phyloP scores from a whole-genome alignment of 345 rosid species.

The Salix exigua region DNA sequence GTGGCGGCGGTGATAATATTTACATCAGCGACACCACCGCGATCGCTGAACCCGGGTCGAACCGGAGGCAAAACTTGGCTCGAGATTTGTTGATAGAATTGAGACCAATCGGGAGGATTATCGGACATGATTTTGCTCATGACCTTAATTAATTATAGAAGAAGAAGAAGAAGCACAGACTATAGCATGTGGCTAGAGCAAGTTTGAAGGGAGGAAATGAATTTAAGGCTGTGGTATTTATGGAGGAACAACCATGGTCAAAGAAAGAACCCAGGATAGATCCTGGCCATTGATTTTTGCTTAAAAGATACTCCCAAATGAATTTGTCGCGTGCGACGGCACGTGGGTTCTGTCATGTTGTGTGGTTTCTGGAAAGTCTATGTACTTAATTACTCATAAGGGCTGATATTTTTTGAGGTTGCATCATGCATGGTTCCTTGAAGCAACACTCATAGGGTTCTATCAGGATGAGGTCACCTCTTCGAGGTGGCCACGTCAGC shows the following conservation, averaged over 20 bases:
- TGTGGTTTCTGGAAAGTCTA: neutral
- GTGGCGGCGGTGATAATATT: conserved; percentile 26
- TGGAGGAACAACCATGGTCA: conserved; percentile 40
- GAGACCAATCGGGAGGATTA: conserved; percentile 62
- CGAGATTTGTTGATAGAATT: conserved; percentile 47
- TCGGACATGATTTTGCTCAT: conserved; percentile 55
- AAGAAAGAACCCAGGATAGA: conserved; percentile 24
- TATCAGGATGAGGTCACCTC: conserved; percentile 4
- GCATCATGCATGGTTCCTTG: conserved; percentile 9
- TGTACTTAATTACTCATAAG: no score
- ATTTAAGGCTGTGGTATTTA: conserved; percentile 19
- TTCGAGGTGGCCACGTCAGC: conserved; percentile 16
- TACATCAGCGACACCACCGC: conserved; percentile 23
- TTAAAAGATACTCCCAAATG: neutral
- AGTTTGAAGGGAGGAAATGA: conserved; percentile 15
- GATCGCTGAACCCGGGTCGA: conserved; percentile 5
- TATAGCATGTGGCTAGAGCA: neutral
- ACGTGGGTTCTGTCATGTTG: conserved; percentile 9
- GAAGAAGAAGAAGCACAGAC: neutral
- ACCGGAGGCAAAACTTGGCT: neutral
- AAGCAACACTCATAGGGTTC: neutral
- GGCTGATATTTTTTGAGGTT: neutral
- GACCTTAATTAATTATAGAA: neutral
- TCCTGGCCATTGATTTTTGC: conserved; percentile 26
- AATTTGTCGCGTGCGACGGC: conserved; percentile 1